These are phyloP conservation scores for Aspergillus kassunensis DNA, from an alignment of 495 filamentous ascomycete genomes.

Conservation along the genomic window DNA sequence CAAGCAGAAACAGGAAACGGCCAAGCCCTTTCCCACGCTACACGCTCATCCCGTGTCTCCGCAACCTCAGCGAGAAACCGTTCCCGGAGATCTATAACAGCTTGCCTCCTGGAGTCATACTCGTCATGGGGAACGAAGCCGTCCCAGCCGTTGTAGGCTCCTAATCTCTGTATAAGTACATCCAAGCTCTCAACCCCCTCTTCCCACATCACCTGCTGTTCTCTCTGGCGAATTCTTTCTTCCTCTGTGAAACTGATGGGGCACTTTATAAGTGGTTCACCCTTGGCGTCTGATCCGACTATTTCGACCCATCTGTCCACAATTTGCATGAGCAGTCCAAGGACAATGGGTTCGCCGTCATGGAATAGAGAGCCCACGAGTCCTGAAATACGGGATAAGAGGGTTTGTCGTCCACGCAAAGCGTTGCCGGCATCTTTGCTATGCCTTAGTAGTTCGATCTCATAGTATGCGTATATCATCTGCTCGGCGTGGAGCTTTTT, in stretches of 20 bases:
- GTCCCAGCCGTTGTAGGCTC: not conserved
- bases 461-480: slow-evolving; percentile 10
- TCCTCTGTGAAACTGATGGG: not conserved
- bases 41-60: no score
- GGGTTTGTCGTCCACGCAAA: slow-evolving; percentile 8
- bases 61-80: no score
- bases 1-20: no score
- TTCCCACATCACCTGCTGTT: not conserved
- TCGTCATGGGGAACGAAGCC: not conserved
- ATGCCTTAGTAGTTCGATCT: slow-evolving; percentile 7
- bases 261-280: not conserved
- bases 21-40: no score
- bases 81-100: no score
- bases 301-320: slow-evolving; percentile 1
- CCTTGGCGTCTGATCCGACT: slow-evolving; percentile 1
- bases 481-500: slow-evolving; percentile 5
- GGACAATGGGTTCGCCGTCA: slow-evolving; percentile 13
- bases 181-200: not conserved
- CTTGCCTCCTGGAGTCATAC: not conserved
- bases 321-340: not conserved
- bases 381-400: not conserved
- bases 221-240: not conserved
- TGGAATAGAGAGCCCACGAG: slow-evolving; percentile 7
- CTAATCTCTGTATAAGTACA: not conserved
- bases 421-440: not conserved